Percentiles rank a stretch among this genome's conserved stretches.
Evolutionary conservation across 805 yeast species (phyloP).

Genomic region (Ogataea populi-albae): DNA sequence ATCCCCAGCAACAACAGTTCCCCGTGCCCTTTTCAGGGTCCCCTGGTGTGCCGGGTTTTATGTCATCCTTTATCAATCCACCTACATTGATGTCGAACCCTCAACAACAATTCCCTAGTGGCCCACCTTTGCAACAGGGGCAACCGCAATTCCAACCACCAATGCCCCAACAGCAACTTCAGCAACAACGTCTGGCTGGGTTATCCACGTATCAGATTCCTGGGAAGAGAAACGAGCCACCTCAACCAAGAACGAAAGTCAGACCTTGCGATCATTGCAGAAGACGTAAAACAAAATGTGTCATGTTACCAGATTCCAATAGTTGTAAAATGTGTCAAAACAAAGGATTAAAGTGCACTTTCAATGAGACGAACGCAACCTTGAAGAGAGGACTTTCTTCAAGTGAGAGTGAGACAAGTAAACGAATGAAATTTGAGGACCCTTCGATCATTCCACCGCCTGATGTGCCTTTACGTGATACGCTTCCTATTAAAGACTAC

Average conservation of each 20-base stretch:
- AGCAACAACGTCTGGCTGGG: constrained; percentile 3
- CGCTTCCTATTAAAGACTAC: constrained; percentile 65
- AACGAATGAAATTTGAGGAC: constrained; percentile 34
- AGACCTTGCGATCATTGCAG: constrained; percentile 86
- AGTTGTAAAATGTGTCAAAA: constrained; percentile 77
- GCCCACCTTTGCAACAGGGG: constrained; percentile 6
- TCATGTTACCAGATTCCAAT: constrained; percentile 56
- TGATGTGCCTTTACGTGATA: constrained; percentile 45
- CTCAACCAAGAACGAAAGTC: constrained; percentile 42
- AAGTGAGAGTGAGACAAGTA: constrained; percentile 21
- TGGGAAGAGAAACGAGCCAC: constrained; percentile 23
- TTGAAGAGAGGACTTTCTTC: constrained; percentile 37
- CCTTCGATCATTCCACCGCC: constrained; percentile 37
- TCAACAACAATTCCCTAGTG: constrained; percentile 8
- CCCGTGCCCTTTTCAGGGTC: constrained; percentile 6
- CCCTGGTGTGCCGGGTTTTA: constrained; percentile 10
- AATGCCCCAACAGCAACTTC: constrained; percentile 3
- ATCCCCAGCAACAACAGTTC: constrained; percentile 4
- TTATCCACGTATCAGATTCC: constrained; percentile 4
- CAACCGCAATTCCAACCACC: constrained; percentile 11
- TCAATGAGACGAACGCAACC: constrained; percentile 50
- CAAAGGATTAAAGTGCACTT: constrained; percentile 72
- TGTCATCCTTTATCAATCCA: constrained; percentile 14
- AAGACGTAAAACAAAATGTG: constrained; percentile 75
- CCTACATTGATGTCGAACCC: constrained; percentile 14